A percentile compares a stretch with the other conserved stretches of the same genome.
Evolutionary conservation across 306 rosid species (phyloP).

Genomic region (Hylodesmum podocarpum): DNA sequence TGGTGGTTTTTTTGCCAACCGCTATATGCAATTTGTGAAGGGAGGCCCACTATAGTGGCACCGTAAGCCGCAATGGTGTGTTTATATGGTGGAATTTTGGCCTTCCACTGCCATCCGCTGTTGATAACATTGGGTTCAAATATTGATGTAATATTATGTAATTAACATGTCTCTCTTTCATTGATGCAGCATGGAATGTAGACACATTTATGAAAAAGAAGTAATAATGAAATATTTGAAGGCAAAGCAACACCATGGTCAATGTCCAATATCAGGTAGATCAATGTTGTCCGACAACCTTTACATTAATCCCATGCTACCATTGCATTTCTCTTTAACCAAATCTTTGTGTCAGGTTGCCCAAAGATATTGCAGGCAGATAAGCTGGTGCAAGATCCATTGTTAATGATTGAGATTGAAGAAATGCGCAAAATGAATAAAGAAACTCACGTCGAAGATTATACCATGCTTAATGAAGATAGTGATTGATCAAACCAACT

Average conservation of each 20-base stretch:
- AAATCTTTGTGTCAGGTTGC: slow-evolving; percentile 55
- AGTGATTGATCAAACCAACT: slow-evolving; percentile 27
- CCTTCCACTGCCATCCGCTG: no score
- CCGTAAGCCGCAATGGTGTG: no score
- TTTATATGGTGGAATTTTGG: no score
- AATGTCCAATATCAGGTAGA: slow-evolving; percentile 80
- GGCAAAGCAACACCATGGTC: slow-evolving; percentile 31
- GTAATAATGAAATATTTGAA: slow-evolving; percentile 50
- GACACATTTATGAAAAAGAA: slow-evolving; percentile 74
- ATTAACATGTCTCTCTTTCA: slow-evolving; percentile 25
- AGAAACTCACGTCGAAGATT: slow-evolving; percentile 62
- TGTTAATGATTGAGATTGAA: slow-evolving; percentile 63
- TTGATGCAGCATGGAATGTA: slow-evolving; percentile 65
- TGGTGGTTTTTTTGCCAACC: no score
- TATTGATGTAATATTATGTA: background rate
- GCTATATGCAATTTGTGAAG: no score
- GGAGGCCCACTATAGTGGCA: no score
- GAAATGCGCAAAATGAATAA: slow-evolving; percentile 57
- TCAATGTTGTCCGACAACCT: background rate
- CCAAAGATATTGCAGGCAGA: slow-evolving; percentile 53
- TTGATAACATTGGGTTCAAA: background rate
- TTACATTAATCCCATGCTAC: slow-evolving; percentile 1
- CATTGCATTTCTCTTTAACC: slow-evolving; percentile 11
- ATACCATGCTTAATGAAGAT: slow-evolving; percentile 64
- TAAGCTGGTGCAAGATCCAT: slow-evolving; percentile 55